A percentile compares a stretch with the other conserved stretches of the same genome.
These are phyloP conservation scores for Penicillium sclerotigenum DNA, from an alignment of 2,329 filamentous ascomycete species.

Conservation along the genomic window DNA sequence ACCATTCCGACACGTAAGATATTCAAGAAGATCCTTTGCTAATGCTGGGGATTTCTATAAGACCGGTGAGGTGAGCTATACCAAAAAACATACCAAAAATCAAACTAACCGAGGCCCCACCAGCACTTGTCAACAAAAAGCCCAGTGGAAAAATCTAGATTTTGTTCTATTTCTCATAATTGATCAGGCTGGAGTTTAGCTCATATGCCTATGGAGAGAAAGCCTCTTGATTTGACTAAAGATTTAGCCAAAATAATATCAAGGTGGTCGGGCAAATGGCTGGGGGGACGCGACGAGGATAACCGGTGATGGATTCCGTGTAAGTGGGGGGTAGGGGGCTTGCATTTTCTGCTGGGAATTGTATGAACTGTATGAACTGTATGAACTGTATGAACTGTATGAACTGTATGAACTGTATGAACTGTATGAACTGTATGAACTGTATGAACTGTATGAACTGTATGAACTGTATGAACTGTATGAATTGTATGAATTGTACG, in stretches of 20 bases:
- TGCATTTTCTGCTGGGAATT: constrained; percentile 2
- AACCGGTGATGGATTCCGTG: background rate
- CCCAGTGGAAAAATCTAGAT: background rate
- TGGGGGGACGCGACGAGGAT: constrained; percentile 3
- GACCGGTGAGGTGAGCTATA: background rate
- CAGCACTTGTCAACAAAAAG: background rate
- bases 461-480: background rate
- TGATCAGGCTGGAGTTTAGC: background rate
- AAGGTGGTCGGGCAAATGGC: background rate
- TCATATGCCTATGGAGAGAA: background rate
- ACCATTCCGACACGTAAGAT: background rate
- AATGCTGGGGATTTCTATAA: background rate
- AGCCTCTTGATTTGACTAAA: background rate
- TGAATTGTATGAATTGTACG: background rate
- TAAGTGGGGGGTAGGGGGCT: background rate
- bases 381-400: background rate
- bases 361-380: background rate
- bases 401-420: background rate
- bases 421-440: background rate
- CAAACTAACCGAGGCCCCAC: constrained; percentile 3
- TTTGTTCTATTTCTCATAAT: background rate
- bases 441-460: background rate
- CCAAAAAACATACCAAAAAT: background rate
- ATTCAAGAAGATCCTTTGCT: background rate
- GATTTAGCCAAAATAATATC: background rate